A percentile compares a stretch with the other conserved stretches of the same genome.
Conservation (phyloP, 1,284 basidiomycete species). For the Cystodermella granulosa region DNA sequence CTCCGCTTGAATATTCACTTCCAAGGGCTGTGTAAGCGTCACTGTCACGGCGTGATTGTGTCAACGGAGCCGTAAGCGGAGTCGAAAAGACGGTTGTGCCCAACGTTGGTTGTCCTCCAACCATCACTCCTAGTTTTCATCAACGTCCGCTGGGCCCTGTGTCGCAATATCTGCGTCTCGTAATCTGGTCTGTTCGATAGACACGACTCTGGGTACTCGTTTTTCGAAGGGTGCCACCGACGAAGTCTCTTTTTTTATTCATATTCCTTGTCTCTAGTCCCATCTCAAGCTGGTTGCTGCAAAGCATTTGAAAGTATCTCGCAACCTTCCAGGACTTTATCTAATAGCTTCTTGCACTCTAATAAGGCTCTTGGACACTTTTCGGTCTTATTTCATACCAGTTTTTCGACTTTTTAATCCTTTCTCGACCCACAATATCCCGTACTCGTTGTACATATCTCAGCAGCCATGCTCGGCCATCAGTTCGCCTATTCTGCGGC, state of each 20-base stretch:
- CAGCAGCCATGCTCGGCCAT: constrained; percentile 66
- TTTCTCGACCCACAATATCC: neutral
- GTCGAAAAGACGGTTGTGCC: constrained; percentile 31
- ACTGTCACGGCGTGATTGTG: no score
- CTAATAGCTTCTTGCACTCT: constrained; percentile 20
- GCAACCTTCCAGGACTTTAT: constrained; percentile 16
- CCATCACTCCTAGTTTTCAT: constrained; percentile 33
- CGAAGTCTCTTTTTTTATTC: constrained; percentile 19
- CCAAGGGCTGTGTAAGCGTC: no score
- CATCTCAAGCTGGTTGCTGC: constrained; percentile 16
- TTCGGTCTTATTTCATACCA: constrained; percentile 18
- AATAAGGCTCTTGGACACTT: constrained; percentile 25
- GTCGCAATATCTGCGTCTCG: constrained; percentile 15
- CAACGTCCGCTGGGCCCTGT: constrained; percentile 15
- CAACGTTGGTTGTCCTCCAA: constrained; percentile 44
- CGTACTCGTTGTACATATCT: constrained; percentile 16
- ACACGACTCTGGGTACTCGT: constrained; percentile 17
- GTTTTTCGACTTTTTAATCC: constrained; percentile 18
- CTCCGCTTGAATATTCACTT: no score
- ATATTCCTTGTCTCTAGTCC: constrained; percentile 24
- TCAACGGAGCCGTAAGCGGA: constrained; percentile 28
- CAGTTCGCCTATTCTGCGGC: constrained; percentile 89
- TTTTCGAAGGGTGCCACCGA: constrained; percentile 10
- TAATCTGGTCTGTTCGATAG: constrained; percentile 17
- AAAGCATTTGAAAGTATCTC: constrained; percentile 22